A percentile compares a stretch with the other conserved stretches of the same genome.
These are phyloP conservation scores for Lepidium didymum DNA, from an alignment of 345 rosid genomes.

Conservation along the genomic window DNA sequence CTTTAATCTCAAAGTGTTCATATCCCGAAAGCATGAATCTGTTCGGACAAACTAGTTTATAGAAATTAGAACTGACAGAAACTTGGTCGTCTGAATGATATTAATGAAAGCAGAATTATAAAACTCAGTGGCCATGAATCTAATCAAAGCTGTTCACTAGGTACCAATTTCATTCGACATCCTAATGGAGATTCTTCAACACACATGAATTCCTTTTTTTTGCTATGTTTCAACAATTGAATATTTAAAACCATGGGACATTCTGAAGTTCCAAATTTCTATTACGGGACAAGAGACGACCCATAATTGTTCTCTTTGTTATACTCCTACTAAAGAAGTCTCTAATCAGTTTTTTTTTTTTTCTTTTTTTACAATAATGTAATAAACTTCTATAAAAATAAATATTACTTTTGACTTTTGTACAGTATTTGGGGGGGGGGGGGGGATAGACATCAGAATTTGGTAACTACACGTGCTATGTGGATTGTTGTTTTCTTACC, in stretches of 20 bases:
- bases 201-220: neutral
- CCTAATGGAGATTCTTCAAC: neutral
- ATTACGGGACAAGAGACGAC: slow-evolving; percentile 4
- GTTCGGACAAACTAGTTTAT: neutral
- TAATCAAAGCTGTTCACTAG: neutral
- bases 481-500: neutral
- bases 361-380: neutral
- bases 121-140: neutral
- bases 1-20: neutral
- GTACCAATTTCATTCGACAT: neutral
- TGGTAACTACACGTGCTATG: neutral
- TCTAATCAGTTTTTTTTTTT: neutral
- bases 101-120: neutral
- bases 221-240: neutral
- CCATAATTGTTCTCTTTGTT: neutral
- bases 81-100: neutral
- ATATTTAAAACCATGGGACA: neutral
- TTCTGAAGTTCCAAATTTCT: neutral
- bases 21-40: neutral
- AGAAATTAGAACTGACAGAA: too few relatives aligned
- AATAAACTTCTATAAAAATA: neutral
- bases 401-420: neutral
- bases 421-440: neutral
- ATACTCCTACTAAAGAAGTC: neutral
- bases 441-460: neutral